Conservation (phyloP, 495 filamentous ascomycete genomes). For the Niebla homalea region DNA sequence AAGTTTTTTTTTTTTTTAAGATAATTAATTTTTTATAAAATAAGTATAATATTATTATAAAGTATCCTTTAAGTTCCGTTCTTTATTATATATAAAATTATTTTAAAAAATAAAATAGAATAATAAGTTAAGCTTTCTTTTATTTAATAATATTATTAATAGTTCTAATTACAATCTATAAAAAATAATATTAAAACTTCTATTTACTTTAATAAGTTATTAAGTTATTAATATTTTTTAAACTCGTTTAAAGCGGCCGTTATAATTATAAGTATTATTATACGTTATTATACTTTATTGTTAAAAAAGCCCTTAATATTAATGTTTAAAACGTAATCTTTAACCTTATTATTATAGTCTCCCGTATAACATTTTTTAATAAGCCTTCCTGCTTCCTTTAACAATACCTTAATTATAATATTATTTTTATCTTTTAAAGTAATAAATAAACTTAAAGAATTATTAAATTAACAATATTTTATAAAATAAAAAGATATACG, state of each 20-base stretch:
- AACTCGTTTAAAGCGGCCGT: constrained; percentile 1
- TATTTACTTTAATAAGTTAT: constrained; percentile 8
- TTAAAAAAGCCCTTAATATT: constrained; percentile 13
- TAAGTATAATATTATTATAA: constrained; percentile 7
- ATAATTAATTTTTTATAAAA: constrained; percentile 9
- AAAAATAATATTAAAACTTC: constrained; percentile 3
- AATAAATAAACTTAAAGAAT: constrained; percentile 10
- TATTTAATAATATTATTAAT: neutral
- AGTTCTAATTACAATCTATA: constrained; percentile 2
- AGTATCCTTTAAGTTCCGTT: constrained; percentile 10
- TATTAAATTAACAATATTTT: constrained; percentile 8
- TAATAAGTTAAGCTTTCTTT: constrained; percentile 3
- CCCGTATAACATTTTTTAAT: too few relatives aligned
- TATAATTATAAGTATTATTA: constrained; percentile 12
- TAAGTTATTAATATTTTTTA: constrained; percentile 11
- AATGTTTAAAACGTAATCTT: constrained; percentile 13
- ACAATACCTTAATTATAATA: too few relatives aligned
- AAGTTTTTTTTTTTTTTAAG: neutral
- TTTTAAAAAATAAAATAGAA: constrained; percentile 11
- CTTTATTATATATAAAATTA: constrained; percentile 9
- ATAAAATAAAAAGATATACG: constrained; percentile 12
- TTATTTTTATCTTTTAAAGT: constrained; percentile 13
- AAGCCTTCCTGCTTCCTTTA: too few relatives aligned
- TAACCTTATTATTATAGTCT: too few relatives aligned
- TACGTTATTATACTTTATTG: constrained; percentile 7